A percentile compares a stretch with the other conserved stretches of the same genome.
Evolutionary conservation across 148 eudicot genomes (phyloP).

Genomic region (Rhododendron kiyosumense): DNA sequence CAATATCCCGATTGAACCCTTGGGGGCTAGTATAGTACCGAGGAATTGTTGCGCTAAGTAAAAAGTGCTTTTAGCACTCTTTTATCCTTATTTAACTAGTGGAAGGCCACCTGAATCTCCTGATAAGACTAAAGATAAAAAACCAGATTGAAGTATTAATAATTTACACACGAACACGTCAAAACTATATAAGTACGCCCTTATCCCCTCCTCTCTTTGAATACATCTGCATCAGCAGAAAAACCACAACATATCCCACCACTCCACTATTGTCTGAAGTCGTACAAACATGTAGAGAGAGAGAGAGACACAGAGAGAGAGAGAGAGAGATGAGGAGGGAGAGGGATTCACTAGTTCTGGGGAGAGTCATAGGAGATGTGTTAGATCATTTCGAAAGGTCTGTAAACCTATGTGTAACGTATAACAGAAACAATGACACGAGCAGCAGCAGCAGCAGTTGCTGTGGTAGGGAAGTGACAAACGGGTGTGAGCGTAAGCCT

Average conservation of each 20-base stretch:
- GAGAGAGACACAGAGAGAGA: neutral
- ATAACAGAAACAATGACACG: neutral
- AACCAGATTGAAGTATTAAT: neutral
- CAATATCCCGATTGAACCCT: no score
- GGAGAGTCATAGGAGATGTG: slow-evolving; percentile 77
- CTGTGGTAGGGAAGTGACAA: slow-evolving; percentile 37
- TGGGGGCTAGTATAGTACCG: no score
- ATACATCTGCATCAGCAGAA: neutral
- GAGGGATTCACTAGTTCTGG: slow-evolving; percentile 68
- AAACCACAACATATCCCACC: no score
- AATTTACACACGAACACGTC: neutral
- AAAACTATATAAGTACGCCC: neutral
- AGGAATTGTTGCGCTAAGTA: no score
- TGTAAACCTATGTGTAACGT: slow-evolving; percentile 34
- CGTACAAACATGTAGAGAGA: neutral
- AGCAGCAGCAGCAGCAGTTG: neutral
- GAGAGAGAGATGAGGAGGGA: slow-evolving; percentile 13
- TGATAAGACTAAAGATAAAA: neutral
- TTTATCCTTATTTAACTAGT: no score
- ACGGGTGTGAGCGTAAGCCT: slow-evolving; percentile 71
- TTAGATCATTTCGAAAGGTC: slow-evolving; percentile 62
- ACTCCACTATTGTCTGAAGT: no score
- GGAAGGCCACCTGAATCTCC: no score
- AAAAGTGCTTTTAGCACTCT: no score
- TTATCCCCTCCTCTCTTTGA: neutral